A percentile compares a stretch with the other conserved stretches of the same genome.
Evolutionary conservation across 495 filamentous ascomycete genomes (phyloP).

Genomic region (Penicillium verhagenii): DNA sequence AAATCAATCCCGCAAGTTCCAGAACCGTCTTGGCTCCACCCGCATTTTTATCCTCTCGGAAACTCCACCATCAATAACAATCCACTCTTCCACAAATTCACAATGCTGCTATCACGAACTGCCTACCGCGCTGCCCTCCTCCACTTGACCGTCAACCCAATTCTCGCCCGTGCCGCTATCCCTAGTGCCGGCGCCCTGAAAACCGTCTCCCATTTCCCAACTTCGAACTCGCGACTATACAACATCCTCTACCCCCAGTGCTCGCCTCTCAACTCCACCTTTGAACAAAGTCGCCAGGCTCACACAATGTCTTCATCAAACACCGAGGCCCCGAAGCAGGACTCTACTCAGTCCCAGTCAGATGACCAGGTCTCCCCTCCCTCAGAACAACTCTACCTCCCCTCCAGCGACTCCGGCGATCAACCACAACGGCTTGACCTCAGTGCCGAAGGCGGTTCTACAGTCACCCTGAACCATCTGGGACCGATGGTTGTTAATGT

Average conservation of each 20-base stretch:
- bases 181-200: conserved; percentile 5
- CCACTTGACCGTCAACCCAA: conserved; percentile 27
- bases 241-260: conserved; percentile 29
- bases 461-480: conserved; percentile 55
- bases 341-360: conserved; percentile 11
- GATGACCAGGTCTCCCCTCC: conserved; percentile 7
- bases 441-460: conserved; percentile 38
- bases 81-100: conserved; percentile 3
- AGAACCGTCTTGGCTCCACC: conserved; percentile 27
- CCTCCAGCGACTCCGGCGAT: conserved; percentile 14
- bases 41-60: conserved; percentile 10
- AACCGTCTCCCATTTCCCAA: conserved; percentile 4
- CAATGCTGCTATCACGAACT: conserved; percentile 29
- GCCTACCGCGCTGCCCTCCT: conserved; percentile 31
- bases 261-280: conserved; percentile 3
- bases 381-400: conserved; percentile 28
- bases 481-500: conserved; percentile 68
- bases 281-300: conserved; percentile 8
- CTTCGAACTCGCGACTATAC: conserved; percentile 13
- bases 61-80: conserved; percentile 1
- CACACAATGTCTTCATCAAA: conserved; percentile 22
- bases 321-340: conserved; percentile 6
- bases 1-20: conserved; percentile 21
- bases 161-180: conserved; percentile 23
- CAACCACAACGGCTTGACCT: conserved; percentile 42